Base-by-base conservation (phyloP, 257 asterid genomes). In the Solanum microdontum region DNA sequence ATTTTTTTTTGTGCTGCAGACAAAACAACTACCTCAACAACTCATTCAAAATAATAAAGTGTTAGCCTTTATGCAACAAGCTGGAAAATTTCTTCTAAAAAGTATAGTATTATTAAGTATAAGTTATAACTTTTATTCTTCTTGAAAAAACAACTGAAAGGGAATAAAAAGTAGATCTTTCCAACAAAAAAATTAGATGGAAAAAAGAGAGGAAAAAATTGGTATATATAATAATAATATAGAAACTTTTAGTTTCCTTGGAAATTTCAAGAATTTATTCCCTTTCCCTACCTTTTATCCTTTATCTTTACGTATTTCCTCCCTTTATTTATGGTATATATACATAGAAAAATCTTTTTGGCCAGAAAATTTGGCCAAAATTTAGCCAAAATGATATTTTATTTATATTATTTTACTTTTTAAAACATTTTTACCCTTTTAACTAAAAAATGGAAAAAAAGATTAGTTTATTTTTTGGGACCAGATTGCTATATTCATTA, bases 401-500 rank as follows among this genome's bases (percentile, higher is more conserved):
- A 40, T 40, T 0, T 40, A 11, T 40, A 0, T 1, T 40, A 40
- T 40, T 40, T 40, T 43, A 43, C 1, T 0, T 43, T 43, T 40
- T 11, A 0, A 40, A 40, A 40, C 1, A 40, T 40, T 40, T 40
- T 40, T 40, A 40, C 0, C 48, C 48, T 40, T 40, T 40, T 40
- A 40, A 40, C 14, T 40, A 40, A 40, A 40, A 40, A 40, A 40
- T 40, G 15, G 2, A 0, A 40, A 40, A 40, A 40, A 40, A 40
- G 48, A 40, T 11, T 14, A 0, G 15, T 3, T 40, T 11, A 40
- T 40, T 43, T 43, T 43, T 11, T 43, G 51, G 51, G 51, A 43
- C 15, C 51, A 43, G 51, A 43, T 43, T 43, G 15, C 15, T 75
- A 23, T 21, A 4, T 21, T 73, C 14, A 45, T 45, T 45, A 45